phyloP scores from a whole-genome alignment of 1,139 yeast species.

The Debaryomyces subglobosus region DNA sequence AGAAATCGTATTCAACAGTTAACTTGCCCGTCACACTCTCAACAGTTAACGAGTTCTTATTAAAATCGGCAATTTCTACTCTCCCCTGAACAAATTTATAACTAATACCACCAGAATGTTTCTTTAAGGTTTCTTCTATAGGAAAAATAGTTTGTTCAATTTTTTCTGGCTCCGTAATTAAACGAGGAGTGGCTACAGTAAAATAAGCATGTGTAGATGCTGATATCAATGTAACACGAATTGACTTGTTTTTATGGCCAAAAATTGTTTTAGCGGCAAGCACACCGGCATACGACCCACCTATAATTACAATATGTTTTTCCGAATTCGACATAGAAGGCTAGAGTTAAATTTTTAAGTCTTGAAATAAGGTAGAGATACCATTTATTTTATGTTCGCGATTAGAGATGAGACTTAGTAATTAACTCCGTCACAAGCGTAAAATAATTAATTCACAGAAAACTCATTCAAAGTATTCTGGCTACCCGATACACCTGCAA shows the following conservation, averaged over 20 bases:
- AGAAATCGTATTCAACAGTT: conserved; percentile 27
- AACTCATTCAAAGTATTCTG: too few species aligned
- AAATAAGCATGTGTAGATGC: conserved; percentile 22
- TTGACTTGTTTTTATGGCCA: conserved; percentile 18
- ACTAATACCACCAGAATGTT: conserved; percentile 15
- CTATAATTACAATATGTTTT: conserved; percentile 25
- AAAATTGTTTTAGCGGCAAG: conserved; percentile 20
- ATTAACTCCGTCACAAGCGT: background rate
- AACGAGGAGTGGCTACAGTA: conserved; percentile 35
- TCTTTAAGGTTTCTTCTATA: conserved; percentile 20
- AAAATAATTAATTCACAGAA: too few species aligned
- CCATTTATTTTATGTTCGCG: background rate
- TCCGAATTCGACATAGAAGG: background rate
- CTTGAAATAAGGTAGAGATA: background rate
- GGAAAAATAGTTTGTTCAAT: conserved; percentile 22
- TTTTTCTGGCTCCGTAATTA: conserved; percentile 28
- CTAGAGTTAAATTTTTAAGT: background rate
- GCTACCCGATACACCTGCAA: too few species aligned
- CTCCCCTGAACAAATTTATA: conserved; percentile 24
- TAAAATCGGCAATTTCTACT: conserved; percentile 29
- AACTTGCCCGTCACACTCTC: conserved; percentile 14
- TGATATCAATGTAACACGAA: conserved; percentile 22
- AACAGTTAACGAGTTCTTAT: conserved; percentile 11
- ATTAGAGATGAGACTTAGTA: background rate
- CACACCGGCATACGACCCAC: conserved; percentile 32